These are phyloP conservation scores for Thuidium tamariscinum DNA, from an alignment of 225 moss, liverwort and hornwort species.

Conservation along the genomic window DNA sequence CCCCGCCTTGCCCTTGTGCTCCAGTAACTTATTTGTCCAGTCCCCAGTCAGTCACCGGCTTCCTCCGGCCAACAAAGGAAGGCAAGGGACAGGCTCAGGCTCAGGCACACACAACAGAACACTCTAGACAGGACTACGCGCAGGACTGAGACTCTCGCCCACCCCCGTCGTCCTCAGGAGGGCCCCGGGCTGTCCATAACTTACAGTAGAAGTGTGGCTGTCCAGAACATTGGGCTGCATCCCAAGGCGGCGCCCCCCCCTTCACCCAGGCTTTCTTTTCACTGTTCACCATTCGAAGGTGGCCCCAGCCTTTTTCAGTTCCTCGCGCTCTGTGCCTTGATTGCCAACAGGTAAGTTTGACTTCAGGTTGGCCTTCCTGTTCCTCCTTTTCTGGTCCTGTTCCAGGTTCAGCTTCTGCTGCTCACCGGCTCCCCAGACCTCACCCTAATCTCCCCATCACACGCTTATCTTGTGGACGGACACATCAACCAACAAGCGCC, in stretches of 20 bases:
- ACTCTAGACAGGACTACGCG: background rate
- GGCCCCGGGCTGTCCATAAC: background rate
- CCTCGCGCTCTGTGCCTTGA: conserved; percentile 45
- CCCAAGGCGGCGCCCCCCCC: conserved; percentile 37
- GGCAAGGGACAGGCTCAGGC: background rate
- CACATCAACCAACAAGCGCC: background rate
- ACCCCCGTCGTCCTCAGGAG: background rate
- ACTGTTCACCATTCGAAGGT: background rate
- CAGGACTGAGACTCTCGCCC: background rate
- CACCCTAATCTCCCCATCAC: conserved; percentile 8
- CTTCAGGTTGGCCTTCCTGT: background rate
- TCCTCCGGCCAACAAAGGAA: background rate
- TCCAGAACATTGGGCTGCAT: background rate
- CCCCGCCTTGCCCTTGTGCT: background rate
- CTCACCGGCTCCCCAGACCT: background rate
- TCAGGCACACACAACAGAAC: background rate
- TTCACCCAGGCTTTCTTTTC: background rate
- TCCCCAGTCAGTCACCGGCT: background rate
- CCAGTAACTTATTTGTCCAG: background rate
- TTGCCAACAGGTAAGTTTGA: conserved; percentile 28
- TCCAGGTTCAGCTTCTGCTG: background rate
- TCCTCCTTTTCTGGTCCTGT: background rate
- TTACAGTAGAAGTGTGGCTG: background rate
- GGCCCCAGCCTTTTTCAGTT: background rate
- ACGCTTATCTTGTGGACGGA: conserved; percentile 31